A percentile compares a stretch with the other conserved stretches of the same genome.
phyloP scores from a whole-genome alignment of 2,329 filamentous ascomycete genomes.

The Pseudonectria foliicola region DNA sequence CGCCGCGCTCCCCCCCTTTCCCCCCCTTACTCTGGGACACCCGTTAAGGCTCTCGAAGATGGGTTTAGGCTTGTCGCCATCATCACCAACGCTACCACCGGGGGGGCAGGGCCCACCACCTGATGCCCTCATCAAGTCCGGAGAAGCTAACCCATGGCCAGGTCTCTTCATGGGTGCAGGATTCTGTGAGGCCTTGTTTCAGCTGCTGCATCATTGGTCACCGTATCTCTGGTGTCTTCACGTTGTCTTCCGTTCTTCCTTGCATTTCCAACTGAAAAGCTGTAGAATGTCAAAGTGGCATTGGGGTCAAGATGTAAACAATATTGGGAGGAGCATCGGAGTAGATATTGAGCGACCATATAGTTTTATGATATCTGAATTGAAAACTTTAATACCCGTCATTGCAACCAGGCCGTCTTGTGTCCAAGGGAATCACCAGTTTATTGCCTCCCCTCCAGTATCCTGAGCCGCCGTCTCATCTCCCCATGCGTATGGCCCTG shows the following conservation, averaged over 20 bases:
- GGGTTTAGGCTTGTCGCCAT: too few relatives aligned
- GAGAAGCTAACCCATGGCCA: constrained; percentile 20
- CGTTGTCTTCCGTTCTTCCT: too few relatives aligned
- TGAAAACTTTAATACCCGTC: constrained; percentile 10
- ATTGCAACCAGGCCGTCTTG: constrained; percentile 2
- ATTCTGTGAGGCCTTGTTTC: constrained; percentile 22
- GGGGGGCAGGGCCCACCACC: constrained; percentile 11
- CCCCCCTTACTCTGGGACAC: neutral
- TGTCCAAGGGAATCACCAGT: constrained; percentile 8
- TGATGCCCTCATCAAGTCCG: constrained; percentile 19
- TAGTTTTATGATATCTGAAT: constrained; percentile 10
- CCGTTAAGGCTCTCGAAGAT: neutral
- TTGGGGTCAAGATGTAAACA: too few relatives aligned
- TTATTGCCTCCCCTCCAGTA: constrained; percentile 21
- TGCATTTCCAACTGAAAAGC: too few relatives aligned
- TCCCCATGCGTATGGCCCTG: constrained; percentile 17
- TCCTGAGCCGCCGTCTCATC: constrained; percentile 25
- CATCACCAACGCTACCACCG: too few relatives aligned
- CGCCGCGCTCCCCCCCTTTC: neutral
- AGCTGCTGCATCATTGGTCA: constrained; percentile 10
- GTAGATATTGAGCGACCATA: too few relatives aligned
- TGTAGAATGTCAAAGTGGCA: too few relatives aligned
- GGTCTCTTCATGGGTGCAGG: constrained; percentile 25
- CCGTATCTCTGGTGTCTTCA: neutral
- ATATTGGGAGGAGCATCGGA: too few relatives aligned